Percentiles rank a stretch among this genome's conserved stretches.
phyloP scores from a whole-genome alignment of 2,329 filamentous ascomycete genomes.

The Dothidotthia symphoricarpi region DNA sequence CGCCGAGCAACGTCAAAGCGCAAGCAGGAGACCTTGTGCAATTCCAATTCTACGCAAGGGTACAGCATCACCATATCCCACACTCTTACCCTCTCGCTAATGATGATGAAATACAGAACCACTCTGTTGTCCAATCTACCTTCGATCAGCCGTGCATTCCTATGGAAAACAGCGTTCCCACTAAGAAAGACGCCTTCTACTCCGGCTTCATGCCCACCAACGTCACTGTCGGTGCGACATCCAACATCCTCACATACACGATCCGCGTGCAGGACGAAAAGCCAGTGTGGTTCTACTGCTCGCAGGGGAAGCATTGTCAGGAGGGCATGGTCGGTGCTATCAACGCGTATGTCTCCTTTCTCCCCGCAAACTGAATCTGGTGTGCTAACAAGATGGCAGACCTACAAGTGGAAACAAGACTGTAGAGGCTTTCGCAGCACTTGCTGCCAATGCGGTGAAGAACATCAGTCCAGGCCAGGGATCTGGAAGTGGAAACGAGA shows the following conservation, averaged over 20 bases:
- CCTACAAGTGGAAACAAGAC: conserved; percentile 39
- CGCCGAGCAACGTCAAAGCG: conserved; percentile 64
- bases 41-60: conserved; percentile 54
- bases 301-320: conserved; percentile 72
- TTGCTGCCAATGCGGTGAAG: conserved; percentile 42
- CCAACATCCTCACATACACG: conserved; percentile 64
- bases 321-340: conserved; percentile 73
- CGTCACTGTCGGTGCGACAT: conserved; percentile 17
- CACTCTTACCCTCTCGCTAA: background rate
- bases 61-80: conserved; percentile 16
- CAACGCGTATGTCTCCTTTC: conserved; percentile 60
- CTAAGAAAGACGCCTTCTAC: conserved; percentile 59
- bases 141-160: conserved; percentile 71
- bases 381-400: conserved; percentile 22
- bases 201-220: conserved; percentile 64
- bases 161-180: conserved; percentile 47
- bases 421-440: conserved; percentile 32
- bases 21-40: conserved; percentile 57
- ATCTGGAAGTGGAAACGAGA: conserved; percentile 6
- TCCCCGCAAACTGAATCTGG: conserved; percentile 8
- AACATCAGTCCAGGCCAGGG: conserved; percentile 45
- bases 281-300: conserved; percentile 79
- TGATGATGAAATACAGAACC: conserved; percentile 52
- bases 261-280: conserved; percentile 66
- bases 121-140: conserved; percentile 75